These are phyloP conservation scores for Rhizophagus sp. DNA, from an alignment of 192 early-diverging fungal species.

Conservation along the genomic window DNA sequence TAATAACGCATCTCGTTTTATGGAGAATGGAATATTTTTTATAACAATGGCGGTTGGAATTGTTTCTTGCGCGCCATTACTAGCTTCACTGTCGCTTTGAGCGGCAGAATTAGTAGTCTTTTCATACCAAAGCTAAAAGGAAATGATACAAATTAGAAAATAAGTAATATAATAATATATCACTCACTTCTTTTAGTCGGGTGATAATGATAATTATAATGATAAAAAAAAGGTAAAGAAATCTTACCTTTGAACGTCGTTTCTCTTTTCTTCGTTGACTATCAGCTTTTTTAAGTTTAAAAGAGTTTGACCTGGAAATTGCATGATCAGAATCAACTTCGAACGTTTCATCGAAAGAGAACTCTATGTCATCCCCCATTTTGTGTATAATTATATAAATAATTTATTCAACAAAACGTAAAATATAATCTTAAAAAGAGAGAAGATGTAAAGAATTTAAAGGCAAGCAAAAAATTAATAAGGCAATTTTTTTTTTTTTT, in stretches of 20 bases:
- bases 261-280: constrained; percentile 33
- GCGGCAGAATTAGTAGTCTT: constrained; percentile 16
- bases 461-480: neutral
- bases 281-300: constrained; percentile 29
- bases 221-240: neutral
- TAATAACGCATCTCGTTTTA: constrained; percentile 76
- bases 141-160: neutral
- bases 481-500: neutral
- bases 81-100: constrained; percentile 30
- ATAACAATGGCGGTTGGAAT: constrained; percentile 80
- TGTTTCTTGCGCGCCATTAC: constrained; percentile 36
- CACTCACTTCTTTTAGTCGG: too few relatives aligned
- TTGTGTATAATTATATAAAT: neutral
- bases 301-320: constrained; percentile 29
- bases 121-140: constrained; percentile 27
- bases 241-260: constrained; percentile 29
- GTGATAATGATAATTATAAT: neutral
- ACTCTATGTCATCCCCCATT: constrained; percentile 32
- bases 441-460: neutral
- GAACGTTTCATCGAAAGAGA: constrained; percentile 28
- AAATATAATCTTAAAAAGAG: neutral
- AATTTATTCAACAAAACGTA: neutral
- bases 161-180: neutral
- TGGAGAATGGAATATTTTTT: constrained; percentile 81
- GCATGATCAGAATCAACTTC: constrained; percentile 29